Evolutionary conservation across 129 eudicot genomes (phyloP).

Genomic region (Lactuca saligna): DNA sequence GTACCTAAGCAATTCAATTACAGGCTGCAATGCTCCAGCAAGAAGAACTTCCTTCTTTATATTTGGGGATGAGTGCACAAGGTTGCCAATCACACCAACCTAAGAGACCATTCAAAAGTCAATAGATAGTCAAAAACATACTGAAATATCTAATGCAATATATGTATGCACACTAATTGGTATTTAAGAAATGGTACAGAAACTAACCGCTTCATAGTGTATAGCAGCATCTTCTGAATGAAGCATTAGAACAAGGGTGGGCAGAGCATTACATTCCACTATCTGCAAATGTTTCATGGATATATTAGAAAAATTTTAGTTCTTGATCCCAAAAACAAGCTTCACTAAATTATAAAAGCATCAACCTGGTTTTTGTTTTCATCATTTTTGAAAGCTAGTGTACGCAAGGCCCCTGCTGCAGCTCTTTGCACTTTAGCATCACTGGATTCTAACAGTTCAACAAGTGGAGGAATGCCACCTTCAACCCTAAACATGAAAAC

Average conservation of each 20-base stretch:
- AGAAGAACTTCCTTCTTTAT: conserved; percentile 90
- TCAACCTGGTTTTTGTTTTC: conserved; percentile 85
- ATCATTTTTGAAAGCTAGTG: conserved; percentile 82
- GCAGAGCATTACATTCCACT: conserved; percentile 86
- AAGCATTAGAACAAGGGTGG: conserved; percentile 84
- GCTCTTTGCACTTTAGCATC: conserved; percentile 95
- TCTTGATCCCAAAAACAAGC: conserved; percentile 10
- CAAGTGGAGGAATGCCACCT: conserved; percentile 97
- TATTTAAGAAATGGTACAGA: conserved; percentile 12
- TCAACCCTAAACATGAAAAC: conserved; percentile 53
- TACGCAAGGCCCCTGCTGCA: conserved; percentile 82
- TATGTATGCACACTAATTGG: conserved; percentile 10
- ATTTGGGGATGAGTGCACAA: conserved; percentile 91
- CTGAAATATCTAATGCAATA: background rate
- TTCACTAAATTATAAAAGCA: background rate
- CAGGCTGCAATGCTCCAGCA: conserved; percentile 99
- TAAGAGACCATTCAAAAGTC: conserved; percentile 25
- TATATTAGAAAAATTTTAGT: background rate
- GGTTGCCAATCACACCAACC: conserved; percentile 99
- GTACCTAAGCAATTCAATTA: conserved; percentile 86
- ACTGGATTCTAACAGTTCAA: conserved; percentile 66
- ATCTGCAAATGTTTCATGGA: conserved; percentile 48
- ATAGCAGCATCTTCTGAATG: conserved; percentile 80
- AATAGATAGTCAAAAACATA: background rate
- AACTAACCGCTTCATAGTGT: conserved; percentile 84